Evolutionary conservation across 305 asterid species (phyloP).

Genomic region (Fraxinus greggii): DNA sequence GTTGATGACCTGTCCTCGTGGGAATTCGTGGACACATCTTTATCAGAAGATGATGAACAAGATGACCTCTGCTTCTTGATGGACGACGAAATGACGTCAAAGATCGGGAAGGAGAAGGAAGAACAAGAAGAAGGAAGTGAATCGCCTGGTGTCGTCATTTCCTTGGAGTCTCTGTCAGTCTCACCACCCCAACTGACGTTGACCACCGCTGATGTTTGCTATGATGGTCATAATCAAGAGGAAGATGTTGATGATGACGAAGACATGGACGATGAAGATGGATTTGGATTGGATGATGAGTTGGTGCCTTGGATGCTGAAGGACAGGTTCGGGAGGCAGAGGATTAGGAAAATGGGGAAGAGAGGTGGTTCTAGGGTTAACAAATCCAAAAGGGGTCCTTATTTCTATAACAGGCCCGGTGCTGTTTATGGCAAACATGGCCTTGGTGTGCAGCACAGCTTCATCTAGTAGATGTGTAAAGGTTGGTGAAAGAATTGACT

Average conservation of each 20-base stretch:
- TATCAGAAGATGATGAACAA: slow-evolving; percentile 52
- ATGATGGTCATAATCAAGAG: neutral
- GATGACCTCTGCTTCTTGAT: slow-evolving; percentile 47
- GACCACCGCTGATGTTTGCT: neutral
- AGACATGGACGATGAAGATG: slow-evolving; percentile 31
- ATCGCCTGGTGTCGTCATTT: slow-evolving; percentile 23
- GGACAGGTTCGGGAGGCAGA: slow-evolving; percentile 61
- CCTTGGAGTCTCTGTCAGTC: slow-evolving; percentile 31
- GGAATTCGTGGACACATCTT: slow-evolving; percentile 71
- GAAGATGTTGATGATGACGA: neutral
- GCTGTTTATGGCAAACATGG: slow-evolving; percentile 60
- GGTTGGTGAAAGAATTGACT: neutral
- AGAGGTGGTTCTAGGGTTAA: slow-evolving; percentile 41
- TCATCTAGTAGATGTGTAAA: slow-evolving; percentile 23
- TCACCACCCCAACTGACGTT: slow-evolving; percentile 30
- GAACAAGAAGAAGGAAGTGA: slow-evolving; percentile 11
- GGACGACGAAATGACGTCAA: slow-evolving; percentile 17
- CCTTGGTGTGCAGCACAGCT: slow-evolving; percentile 44
- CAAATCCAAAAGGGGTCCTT: slow-evolving; percentile 50
- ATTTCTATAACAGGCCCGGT: slow-evolving; percentile 58
- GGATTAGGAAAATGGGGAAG: slow-evolving; percentile 73
- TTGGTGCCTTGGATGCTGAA: slow-evolving; percentile 60
- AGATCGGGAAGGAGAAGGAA: neutral
- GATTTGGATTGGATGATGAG: slow-evolving; percentile 52
- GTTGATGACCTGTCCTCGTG: slow-evolving; percentile 55